Evolutionary conservation across 805 yeast species (phyloP), one percentile per base, ranked within the genome.

Genomic region (Kuraishia floccosa): DNA sequence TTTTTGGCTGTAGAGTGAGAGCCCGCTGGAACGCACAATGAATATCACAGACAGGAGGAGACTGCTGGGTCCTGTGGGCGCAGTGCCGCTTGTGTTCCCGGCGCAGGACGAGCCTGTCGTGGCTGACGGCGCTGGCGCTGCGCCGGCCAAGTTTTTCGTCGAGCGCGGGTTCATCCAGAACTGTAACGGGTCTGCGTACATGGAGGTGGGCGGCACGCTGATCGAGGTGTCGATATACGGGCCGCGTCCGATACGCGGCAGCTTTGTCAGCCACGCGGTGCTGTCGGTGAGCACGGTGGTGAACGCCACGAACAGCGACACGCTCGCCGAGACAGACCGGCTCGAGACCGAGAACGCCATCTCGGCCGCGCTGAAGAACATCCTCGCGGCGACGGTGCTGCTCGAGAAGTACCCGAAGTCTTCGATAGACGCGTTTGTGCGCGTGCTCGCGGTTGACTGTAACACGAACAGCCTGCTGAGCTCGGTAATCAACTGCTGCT

Each of bases 351-450:
- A 67, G 52, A 62, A 70, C 50, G 50, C 71, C 44, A 49, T 68
- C 43, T 53, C 70, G 53, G 38, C 58, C 29, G 38, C 65, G 52
- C 37, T 48, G 50, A 38, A 55, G 44, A 35, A 57, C 46, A 43
- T 56, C 52, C 36, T 56, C 58, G 36, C 53, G 54, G 21, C 50
- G 58, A 26, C 76, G 1, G 60, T 81, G 2, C 41, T 77, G 13
- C 57, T 84, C 21, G 70, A 70, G 10, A 75, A 76, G 38, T 91
- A 91, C 50, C 96, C 97, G 4, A 89, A 89, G 52, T 82, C 95
- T 3, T 75, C 87, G 13, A 83, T 89, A 35, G 91, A 79, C 45
- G 67, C 89, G 11, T 78, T 76, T 38, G 60, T 91, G 5, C 71
- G 78, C 24, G 58, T 89, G 6, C 64, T 87, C 18, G 62, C 77